phyloP scores from a whole-genome alignment of 768 basidiomycete species.

The Mycena venus region DNA sequence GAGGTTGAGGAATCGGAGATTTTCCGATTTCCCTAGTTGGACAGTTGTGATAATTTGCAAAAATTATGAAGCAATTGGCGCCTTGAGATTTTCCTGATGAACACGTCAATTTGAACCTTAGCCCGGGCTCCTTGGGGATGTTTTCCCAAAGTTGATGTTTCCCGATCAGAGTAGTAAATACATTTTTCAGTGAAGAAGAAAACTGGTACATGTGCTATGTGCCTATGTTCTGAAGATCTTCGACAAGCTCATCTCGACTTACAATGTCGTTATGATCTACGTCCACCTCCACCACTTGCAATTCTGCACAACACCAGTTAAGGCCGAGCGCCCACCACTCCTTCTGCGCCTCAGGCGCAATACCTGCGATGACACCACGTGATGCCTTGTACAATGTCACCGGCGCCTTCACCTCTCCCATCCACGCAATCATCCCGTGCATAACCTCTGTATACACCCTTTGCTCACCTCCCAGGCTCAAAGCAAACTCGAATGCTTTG shows the following conservation, averaged over 20 bases:
- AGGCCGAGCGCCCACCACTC: conserved; percentile 7
- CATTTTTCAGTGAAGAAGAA: too few species aligned
- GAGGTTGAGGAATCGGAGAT: too few species aligned
- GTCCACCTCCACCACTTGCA: conserved; percentile 7
- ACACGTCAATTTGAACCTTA: too few species aligned
- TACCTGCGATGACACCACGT: background rate
- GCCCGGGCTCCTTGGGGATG: too few species aligned
- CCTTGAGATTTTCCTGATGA: too few species aligned
- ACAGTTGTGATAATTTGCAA: too few species aligned
- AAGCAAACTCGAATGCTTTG: conserved; percentile 3
- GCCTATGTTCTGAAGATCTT: background rate
- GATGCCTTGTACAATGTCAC: conserved; percentile 8
- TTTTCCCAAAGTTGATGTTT: too few species aligned
- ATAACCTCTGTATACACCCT: conserved; percentile 4
- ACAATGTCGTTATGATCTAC: background rate
- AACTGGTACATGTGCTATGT: too few species aligned
- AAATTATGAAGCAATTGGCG: too few species aligned
- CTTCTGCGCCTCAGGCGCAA: conserved; percentile 3
- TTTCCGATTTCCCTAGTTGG: too few species aligned
- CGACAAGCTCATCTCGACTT: background rate
- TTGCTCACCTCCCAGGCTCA: background rate
- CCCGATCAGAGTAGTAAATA: too few species aligned
- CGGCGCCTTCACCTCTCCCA: conserved; percentile 1
- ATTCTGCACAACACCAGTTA: background rate
- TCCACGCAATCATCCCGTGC: conserved; percentile 3